Evolutionary conservation across 1,284 basidiomycete genomes (phyloP), one percentile per base, ranked within the genome.

Genomic region (Heterobasidion parviporum): DNA sequence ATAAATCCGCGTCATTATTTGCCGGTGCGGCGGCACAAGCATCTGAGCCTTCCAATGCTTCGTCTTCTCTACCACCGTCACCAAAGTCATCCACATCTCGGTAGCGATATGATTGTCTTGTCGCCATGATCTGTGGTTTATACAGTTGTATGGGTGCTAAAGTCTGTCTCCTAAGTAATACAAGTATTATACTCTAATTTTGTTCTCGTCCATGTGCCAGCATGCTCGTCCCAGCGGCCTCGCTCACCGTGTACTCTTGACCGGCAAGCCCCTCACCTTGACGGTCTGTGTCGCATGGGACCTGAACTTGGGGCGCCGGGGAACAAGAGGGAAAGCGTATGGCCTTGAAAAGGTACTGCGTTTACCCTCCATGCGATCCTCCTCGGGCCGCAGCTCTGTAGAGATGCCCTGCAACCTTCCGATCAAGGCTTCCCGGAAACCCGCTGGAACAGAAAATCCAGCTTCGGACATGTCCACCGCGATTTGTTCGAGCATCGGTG

Each of bases 381-480:
- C 49, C 14, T 55, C 54, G 18, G 20, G n/a, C 33, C 34, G 26
- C 12, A 43, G 35, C 4, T n/a, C 15, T 33, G 50, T 20, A 26
- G 6, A 34, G 10, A 45, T 41, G 26, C 46, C 44, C 12, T 50
- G 16, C 63, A 62, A 63, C 26, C 64, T 68, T n/a, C 76, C 75
- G 43, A 80, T 63, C 53, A 82, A 73, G 45, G 79, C 53, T 56
- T 73, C 67, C 43, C 68, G 69, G 59, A 79, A 73, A 1, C 72
- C 76, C 15, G 69, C 53, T 0, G 83, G 83, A 14, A 85, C 59
- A 6, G 71, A 59, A 56, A 72, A 77, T 6, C 81, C 81, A 38
- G 68, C 65, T 3, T 64, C 59, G 3, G 74, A 54, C 70, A 86
- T 79, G 54, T 74, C 76, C 54, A 68, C 63, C 15, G 68, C 72